Conservation (phyloP, 305 asterid species). For the Fraxinus sp. region DNA sequence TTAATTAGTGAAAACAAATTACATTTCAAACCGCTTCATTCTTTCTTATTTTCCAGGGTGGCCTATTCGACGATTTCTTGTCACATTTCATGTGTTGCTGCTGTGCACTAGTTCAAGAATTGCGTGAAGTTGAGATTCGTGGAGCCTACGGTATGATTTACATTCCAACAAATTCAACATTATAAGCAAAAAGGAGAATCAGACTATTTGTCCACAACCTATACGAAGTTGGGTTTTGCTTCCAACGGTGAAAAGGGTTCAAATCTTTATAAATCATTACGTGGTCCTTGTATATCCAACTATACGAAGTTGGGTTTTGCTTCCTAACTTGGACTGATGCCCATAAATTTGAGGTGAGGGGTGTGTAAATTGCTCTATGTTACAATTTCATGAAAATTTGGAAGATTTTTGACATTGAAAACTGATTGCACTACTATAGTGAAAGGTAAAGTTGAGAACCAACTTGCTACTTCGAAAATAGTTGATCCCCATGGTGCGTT, state of each 20-base stretch:
- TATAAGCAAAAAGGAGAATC: background rate
- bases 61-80: conserved; percentile 29
- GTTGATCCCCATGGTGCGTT: background rate
- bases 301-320: background rate
- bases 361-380: background rate
- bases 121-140: conserved; percentile 31
- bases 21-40: background rate
- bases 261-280: background rate
- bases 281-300: background rate
- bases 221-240: too few relatives aligned
- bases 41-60: conserved; percentile 25
- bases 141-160: conserved; percentile 1
- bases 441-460: background rate
- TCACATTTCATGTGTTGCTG: conserved; percentile 34
- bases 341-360: background rate
- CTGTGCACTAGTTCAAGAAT: conserved; percentile 35
- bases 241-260: background rate
- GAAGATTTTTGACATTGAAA: background rate
- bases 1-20: background rate
- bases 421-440: background rate
- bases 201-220: background rate
- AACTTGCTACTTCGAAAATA: background rate
- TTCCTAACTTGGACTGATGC: background rate
- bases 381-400: background rate
- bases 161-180: background rate